Base-by-base conservation (phyloP, 495 filamentous ascomycete species). In the Tirmania nivea region DNA sequence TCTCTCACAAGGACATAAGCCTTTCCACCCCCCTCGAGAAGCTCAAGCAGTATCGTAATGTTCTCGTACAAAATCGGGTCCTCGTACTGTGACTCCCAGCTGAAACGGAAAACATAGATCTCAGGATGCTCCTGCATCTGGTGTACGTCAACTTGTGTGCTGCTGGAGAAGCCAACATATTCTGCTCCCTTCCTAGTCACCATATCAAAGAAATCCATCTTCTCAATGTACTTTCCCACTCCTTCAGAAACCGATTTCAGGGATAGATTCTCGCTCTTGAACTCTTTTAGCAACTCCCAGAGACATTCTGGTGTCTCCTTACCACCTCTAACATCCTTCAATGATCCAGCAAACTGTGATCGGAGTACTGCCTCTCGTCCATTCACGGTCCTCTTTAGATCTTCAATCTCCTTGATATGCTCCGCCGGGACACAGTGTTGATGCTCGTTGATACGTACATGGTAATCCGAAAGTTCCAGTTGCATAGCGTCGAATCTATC, bases 51-150 rank as follows among this genome's bases (percentile, higher is more conserved):
- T 14, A 67, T 49, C 0, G 48, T 10, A 8, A 45, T 45, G 19
- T 63, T 63, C 10, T 53, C 58, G 1, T 52, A 12, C 62, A 62
- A 66, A 4, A 49, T 54, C 8, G 36, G 8, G 1, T 57, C n/a
- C 9, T 57, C 25, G 16, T 37, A 19, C 16, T 49, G 56, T 1
- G 56, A 54, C 0, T 47, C 16, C 0, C 42, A 52, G 48, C 47
- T 60, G 35, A 61, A 63, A 3, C 35, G 53, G 16, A 67, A 57
- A 6, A 59, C 48, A 35, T 65, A 62, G 31, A 16, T 54, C 11
- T 57, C 55, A 14, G 3, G 14, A 45, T 45, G 14, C 8, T 8
- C 17, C 3, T 8, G 3, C 39, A 8, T 4, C 14, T 14, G 14
- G 12, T 14, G 12, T 14, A 8, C 9, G 9, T 45, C 39, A 4